Evolutionary conservation across 2,329 filamentous ascomycete genomes (phyloP), one percentile per base, ranked within the genome.

Genomic region (Colletotrichum scovillei): DNA sequence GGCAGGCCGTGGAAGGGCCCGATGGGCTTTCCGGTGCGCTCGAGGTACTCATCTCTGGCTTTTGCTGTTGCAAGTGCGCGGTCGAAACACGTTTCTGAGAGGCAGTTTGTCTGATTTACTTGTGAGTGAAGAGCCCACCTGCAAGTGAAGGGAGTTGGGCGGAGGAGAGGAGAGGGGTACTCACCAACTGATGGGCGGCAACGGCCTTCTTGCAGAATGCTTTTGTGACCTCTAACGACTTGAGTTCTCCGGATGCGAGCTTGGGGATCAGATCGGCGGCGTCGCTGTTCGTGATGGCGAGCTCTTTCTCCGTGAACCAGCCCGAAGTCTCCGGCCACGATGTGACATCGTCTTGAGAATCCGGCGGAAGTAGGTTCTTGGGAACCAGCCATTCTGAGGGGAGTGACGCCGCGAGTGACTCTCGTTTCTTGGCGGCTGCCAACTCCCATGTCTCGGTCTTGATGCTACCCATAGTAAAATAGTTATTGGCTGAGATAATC

Each of bases 1-100:
- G 91, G 91, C 1, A 92, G 84, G 72, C 79, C 93, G 79, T 94
- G 92, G 1, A 95, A 85, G 2, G 92, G 92, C 0, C 93, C 93
- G 0, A 85, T 26, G 0, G 84, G 81, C 49, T 87, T 81, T 11
- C 87, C 85, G 1, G 86, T 87, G 38, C 77, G 76, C n/a, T 81
- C 80, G 1, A 89, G 75, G 72, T 90, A 80, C n/a, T 83, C 82
- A 76, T 92, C 91, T 1, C 88, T 81, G 3, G 81, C 76, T 46
- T 79, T 79, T 0, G 90, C 90, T 2, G 82, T 85, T 2, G 79
- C 72, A 2, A 92, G 77, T 5, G 88, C 90, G 24, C 85, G 83
- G 22, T 87, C 83, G 75, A 91, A 91, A 73, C 87, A 88, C 0
- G 87, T 87, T 73, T 90, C 89, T 1, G 86, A 84, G 4, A 88